Percentiles rank a stretch among this genome's conserved stretches.
phyloP scores from a whole-genome alignment of 768 basidiomycete species.

The Dentipellis fragilis region DNA sequence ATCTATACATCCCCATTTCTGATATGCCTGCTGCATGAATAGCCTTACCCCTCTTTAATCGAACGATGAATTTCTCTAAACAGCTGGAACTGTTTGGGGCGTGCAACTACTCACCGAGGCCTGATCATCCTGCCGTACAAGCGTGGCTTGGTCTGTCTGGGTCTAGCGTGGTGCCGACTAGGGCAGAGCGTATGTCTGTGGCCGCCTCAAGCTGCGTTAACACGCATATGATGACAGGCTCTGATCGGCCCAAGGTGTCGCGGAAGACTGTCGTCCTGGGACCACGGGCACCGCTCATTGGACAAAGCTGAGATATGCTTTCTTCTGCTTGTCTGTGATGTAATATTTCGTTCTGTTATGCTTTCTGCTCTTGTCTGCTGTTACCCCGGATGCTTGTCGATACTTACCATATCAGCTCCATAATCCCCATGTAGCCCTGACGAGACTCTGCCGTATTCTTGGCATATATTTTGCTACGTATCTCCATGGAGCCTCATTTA shows the following conservation, averaged over 20 bases:
- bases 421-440: no score
- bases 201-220: neutral
- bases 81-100: slow-evolving; percentile 35
- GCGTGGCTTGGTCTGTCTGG: neutral
- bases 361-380: no score
- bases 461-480: no score
- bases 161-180: neutral
- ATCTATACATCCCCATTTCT: neutral
- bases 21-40: neutral
- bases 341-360: no score
- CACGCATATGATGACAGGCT: neutral
- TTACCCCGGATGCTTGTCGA: no score
- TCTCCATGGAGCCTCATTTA: no score
- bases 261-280: neutral
- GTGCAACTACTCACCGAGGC: neutral
- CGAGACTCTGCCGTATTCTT: no score
- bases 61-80: slow-evolving; percentile 34
- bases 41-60: slow-evolving; percentile 48
- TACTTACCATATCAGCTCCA: no score
- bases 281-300: neutral
- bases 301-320: neutral
- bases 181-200: neutral
- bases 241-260: neutral
- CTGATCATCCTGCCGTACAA: neutral
- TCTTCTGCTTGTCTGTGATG: neutral